These are phyloP conservation scores for Agastache rugosa DNA, from an alignment of 257 asterid species.

Conservation along the genomic window DNA sequence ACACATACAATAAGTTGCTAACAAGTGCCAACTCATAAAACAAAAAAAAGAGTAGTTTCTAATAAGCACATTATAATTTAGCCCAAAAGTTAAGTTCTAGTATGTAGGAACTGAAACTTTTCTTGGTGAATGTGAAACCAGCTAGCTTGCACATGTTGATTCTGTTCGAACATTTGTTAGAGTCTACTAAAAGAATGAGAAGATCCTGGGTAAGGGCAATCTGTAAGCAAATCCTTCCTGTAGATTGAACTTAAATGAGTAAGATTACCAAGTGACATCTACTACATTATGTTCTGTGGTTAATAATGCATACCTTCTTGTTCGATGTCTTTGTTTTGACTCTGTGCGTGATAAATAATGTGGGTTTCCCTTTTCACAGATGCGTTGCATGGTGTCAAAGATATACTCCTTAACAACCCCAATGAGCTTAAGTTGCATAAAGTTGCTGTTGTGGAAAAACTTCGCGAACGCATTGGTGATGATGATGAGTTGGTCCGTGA, in stretches of 20 bases:
- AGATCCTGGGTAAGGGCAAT: no score
- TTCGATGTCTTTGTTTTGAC: conserved; percentile 17
- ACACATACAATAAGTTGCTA: no score
- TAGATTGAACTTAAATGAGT: neutral
- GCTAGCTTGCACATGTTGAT: no score
- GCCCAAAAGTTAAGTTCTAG: no score
- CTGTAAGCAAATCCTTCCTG: no score
- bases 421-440: conserved; percentile 84
- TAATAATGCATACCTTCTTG: neutral
- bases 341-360: conserved; percentile 22
- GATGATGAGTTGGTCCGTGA: conserved; percentile 87
- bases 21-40: no score
- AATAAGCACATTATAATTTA: no score
- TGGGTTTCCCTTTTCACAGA: conserved; percentile 47
- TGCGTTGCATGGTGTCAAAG: conserved; percentile 79
- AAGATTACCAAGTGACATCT: conserved; percentile 2
- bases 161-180: no score
- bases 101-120: no score
- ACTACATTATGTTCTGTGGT: conserved; percentile 1
- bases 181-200: no score
- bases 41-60: no score
- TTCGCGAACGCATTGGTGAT: conserved; percentile 91
- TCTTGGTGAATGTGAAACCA: no score
- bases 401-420: conserved; percentile 73
- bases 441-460: conserved; percentile 82